These are phyloP conservation scores for Candida awuae DNA, from an alignment of 805 yeast genomes.

Conservation along the genomic window DNA sequence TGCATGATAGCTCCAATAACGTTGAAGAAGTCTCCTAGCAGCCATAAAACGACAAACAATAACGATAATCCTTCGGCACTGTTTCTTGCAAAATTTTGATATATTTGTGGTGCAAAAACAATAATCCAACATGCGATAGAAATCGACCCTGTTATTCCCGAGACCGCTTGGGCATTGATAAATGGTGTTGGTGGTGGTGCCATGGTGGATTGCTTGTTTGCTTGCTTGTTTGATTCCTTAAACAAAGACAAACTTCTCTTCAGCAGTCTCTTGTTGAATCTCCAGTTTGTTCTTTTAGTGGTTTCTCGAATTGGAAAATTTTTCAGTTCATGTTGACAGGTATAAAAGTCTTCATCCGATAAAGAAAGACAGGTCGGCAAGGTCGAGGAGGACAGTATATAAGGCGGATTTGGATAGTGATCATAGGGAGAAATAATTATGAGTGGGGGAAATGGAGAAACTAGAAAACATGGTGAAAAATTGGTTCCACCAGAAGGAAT, in stretches of 20 bases:
- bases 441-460: conserved; percentile 6
- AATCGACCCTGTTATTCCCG: conserved; percentile 78
- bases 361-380: too few relatives aligned
- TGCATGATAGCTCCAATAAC: conserved; percentile 86
- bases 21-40: conserved; percentile 89
- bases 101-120: conserved; percentile 94
- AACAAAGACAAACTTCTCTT: not conserved
- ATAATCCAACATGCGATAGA: conserved; percentile 97
- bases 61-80: conserved; percentile 87
- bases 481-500: conserved; percentile 67
- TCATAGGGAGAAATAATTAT: not conserved
- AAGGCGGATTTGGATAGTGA: too few relatives aligned
- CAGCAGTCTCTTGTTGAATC: not conserved
- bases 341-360: too few relatives aligned
- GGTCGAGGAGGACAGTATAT: too few relatives aligned
- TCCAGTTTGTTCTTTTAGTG: not conserved
- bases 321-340: not conserved
- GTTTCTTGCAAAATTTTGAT: conserved; percentile 80
- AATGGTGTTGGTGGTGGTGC: conserved; percentile 62
- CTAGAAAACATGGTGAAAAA: conserved; percentile 13
- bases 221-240: not conserved
- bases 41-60: conserved; percentile 82
- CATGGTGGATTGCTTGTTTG: conserved; percentile 27
- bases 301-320: not conserved
- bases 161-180: conserved; percentile 60